A percentile compares a stretch with the other conserved stretches of the same genome.
These are phyloP conservation scores for Tolypocladium amazonense DNA, from an alignment of 2,329 filamentous ascomycete species.

Conservation along the genomic window DNA sequence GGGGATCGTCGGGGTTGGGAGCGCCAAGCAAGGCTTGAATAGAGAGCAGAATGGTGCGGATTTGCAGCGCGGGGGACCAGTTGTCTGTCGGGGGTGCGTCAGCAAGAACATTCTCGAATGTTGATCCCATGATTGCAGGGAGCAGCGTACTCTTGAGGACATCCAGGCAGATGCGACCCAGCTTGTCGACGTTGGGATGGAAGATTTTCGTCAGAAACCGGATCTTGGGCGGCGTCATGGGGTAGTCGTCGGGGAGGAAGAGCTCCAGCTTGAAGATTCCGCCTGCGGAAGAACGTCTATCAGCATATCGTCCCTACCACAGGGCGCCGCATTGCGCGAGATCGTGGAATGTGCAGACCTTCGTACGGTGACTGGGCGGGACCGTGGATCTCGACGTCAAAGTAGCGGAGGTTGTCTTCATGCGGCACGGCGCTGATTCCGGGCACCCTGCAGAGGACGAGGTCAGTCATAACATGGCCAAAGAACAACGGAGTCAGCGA, in stretches of 20 bases:
- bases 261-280: slow-evolving; percentile 95
- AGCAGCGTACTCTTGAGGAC: slow-evolving; percentile 76
- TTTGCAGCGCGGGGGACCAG: slow-evolving; percentile 97
- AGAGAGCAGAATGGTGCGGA: slow-evolving; percentile 94
- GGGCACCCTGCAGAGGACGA: slow-evolving; percentile 55
- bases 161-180: slow-evolving; percentile 93
- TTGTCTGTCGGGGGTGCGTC: slow-evolving; percentile 53
- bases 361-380: slow-evolving; percentile 90
- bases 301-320: neutral
- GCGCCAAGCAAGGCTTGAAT: slow-evolving; percentile 95
- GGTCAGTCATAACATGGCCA: slow-evolving; percentile 9
- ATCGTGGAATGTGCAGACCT: slow-evolving; percentile 39
- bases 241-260: slow-evolving; percentile 96
- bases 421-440: slow-evolving; percentile 94
- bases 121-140: neutral
- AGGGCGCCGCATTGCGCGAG: neutral
- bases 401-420: slow-evolving; percentile 95
- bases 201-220: slow-evolving; percentile 98
- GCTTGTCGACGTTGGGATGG: slow-evolving; percentile 96
- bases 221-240: slow-evolving; percentile 98
- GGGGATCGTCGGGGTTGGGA: slow-evolving; percentile 95
- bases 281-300: slow-evolving; percentile 23
- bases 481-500: neutral
- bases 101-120: neutral
- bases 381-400: slow-evolving; percentile 93